A percentile compares a stretch with the other conserved stretches of the same genome.
These are phyloP conservation scores for Exophiala xenobiotica DNA, from an alignment of 2,329 filamentous ascomycete species.

Conservation along the genomic window DNA sequence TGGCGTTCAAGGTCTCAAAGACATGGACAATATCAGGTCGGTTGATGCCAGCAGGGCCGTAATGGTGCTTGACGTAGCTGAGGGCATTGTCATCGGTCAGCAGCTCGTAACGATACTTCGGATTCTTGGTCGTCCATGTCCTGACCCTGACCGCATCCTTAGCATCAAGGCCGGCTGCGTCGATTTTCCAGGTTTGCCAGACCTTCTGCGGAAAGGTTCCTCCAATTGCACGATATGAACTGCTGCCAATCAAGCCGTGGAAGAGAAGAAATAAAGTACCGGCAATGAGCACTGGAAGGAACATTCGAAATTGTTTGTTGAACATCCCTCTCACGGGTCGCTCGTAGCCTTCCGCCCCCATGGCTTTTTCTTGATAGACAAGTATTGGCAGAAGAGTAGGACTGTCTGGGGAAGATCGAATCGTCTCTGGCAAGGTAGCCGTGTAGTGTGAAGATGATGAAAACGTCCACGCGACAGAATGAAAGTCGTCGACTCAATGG, in stretches of 20 bases:
- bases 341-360: neutral
- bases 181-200: conserved; percentile 74
- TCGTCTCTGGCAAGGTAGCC: no score
- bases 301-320: neutral
- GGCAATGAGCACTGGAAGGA: neutral
- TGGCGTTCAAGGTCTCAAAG: conserved; percentile 59
- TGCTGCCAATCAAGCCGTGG: neutral
- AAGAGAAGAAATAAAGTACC: neutral
- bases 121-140: conserved; percentile 68
- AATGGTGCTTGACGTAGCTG: conserved; percentile 66
- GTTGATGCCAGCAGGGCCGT: conserved; percentile 63
- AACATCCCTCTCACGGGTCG: neutral
- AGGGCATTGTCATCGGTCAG: conserved; percentile 67
- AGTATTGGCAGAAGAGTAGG: neutral
- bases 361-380: neutral
- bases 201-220: conserved; percentile 62
- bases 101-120: conserved; percentile 65
- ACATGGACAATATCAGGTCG: conserved; percentile 65
- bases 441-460: no score
- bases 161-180: conserved; percentile 64
- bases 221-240: neutral
- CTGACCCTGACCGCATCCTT: conserved; percentile 59
- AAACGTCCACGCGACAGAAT: no score
- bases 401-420: no score
- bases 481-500: no score